phyloP scores from a whole-genome alignment of 106 monocot species.

The Hemerocallis citrina region DNA sequence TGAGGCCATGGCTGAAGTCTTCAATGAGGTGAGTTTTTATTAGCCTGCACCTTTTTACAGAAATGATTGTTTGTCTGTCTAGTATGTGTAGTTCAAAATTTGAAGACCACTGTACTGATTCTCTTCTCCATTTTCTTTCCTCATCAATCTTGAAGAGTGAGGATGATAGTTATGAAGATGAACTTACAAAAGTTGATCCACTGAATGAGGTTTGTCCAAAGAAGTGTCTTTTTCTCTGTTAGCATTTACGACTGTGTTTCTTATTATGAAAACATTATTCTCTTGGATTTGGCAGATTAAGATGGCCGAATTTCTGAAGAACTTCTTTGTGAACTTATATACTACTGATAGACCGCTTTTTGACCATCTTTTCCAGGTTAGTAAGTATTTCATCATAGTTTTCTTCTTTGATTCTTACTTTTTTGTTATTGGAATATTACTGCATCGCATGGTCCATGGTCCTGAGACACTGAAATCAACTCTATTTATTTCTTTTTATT shows the following conservation, averaged over 20 bases:
- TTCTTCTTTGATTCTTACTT: no score
- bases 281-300: slow-evolving; percentile 50
- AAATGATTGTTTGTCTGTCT: not conserved
- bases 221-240: not conserved
- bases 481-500: not conserved
- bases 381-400: not conserved
- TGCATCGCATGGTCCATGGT: not conserved
- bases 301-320: slow-evolving; percentile 43
- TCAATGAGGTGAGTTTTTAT: slow-evolving; percentile 44
- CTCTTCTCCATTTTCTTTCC: not conserved
- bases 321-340: slow-evolving; percentile 42
- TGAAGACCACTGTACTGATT: not conserved
- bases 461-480: not conserved
- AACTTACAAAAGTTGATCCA: slow-evolving; percentile 62
- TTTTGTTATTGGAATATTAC: not conserved
- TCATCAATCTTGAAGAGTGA: slow-evolving; percentile 32
- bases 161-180: slow-evolving; percentile 53
- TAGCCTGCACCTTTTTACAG: not conserved
- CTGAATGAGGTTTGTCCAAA: slow-evolving; percentile 68
- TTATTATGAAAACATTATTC: not conserved
- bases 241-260: not conserved
- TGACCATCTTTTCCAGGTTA: slow-evolving; percentile 69
- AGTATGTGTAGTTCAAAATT: not conserved
- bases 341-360: slow-evolving; percentile 47
- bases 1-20: slow-evolving; percentile 69